Base-by-base conservation (phyloP, 2,329 filamentous ascomycete species). In the Hypomyces rosellus region DNA sequence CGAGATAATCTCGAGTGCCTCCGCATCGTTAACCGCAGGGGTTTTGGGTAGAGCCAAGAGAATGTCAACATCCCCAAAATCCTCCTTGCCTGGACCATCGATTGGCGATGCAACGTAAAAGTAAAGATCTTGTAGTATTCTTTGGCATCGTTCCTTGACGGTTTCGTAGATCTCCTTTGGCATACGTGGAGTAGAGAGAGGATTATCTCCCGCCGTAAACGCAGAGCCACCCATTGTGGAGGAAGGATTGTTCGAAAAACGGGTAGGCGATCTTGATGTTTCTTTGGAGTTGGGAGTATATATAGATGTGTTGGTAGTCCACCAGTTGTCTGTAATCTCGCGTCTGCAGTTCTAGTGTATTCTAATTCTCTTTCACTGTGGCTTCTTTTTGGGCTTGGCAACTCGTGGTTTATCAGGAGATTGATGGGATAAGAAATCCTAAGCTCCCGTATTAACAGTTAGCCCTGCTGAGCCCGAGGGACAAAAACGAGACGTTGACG, bases 11-110 rank as follows among this genome's bases (percentile, higher is more conserved):
- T 64, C 64, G 8, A 82, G 60, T 1, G 59, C 56, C 16, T 60
- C 46, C 2, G 50, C 38, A 16, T 53, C 53, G 54, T 34, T 39
- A 6, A 41, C 15, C 37, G 1, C 54, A 38, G 15, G n/a, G 20
- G 43, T 45, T 15, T 56, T 61, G 14, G 69, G 66, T 33, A 63
- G 62, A 0, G 71, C 69, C 1, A 88, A 75, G 1, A 89, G 65
- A 52, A 91, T 73, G 65, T 93, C 88, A 36, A 95, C 69, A 56
- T 93, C 89, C 16, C 88, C 89, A 59, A 81, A 77, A 57, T 82
- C 78, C 0, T 56, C 39, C 65, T 93, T 93, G 1, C 64, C 82
- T 0, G 88, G 87, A 0, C 80, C 85, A 57, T 89, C 85, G 25
- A 85, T 77, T 0, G 86, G 82, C 0, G 77, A 74, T 1, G 73